A percentile compares a stretch with the other conserved stretches of the same genome.
Evolutionary conservation across 169 alveolate species (phyloP).

Genomic region (Cryptosporidium baileyi): DNA sequence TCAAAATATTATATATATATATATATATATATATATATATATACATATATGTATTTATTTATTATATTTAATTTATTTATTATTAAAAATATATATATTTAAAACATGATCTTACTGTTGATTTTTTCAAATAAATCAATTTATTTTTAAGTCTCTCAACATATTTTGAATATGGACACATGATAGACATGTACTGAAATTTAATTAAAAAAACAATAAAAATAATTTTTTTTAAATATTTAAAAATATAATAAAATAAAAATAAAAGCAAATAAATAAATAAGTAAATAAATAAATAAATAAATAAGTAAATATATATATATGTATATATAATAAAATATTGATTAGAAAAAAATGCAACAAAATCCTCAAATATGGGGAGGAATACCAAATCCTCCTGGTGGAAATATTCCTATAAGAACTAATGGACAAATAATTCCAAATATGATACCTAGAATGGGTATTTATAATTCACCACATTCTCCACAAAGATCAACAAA

Average conservation of each 20-base stretch:
- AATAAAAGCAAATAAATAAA: background rate
- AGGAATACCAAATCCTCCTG: slow-evolving; percentile 1
- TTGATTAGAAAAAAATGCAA: slow-evolving; percentile 8
- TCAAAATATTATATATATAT: too few species aligned
- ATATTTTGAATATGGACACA: slow-evolving; percentile 33
- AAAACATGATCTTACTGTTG: too few species aligned
- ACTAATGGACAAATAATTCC: slow-evolving; percentile 10
- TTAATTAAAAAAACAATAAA: background rate
- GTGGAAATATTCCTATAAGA: slow-evolving; percentile 29
- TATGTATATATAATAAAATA: background rate
- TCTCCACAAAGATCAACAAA: slow-evolving; percentile 53
- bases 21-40: too few species aligned
- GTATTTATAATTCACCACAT: slow-evolving; percentile 34
- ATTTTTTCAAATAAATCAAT: too few species aligned
- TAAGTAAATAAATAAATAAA: background rate
- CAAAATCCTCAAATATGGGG: slow-evolving; percentile 28
- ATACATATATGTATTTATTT: too few species aligned
- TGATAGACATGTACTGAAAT: slow-evolving; percentile 36
- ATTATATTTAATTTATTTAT: too few species aligned
- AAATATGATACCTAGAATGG: slow-evolving; percentile 27
- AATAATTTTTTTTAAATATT: background rate
- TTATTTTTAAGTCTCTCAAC: too few species aligned
- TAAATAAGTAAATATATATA: background rate
- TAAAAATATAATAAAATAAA: background rate
- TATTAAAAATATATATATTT: too few species aligned